Conservation (phyloP, 2,329 filamentous ascomycete species). For the Blastomyces silverae region DNA sequence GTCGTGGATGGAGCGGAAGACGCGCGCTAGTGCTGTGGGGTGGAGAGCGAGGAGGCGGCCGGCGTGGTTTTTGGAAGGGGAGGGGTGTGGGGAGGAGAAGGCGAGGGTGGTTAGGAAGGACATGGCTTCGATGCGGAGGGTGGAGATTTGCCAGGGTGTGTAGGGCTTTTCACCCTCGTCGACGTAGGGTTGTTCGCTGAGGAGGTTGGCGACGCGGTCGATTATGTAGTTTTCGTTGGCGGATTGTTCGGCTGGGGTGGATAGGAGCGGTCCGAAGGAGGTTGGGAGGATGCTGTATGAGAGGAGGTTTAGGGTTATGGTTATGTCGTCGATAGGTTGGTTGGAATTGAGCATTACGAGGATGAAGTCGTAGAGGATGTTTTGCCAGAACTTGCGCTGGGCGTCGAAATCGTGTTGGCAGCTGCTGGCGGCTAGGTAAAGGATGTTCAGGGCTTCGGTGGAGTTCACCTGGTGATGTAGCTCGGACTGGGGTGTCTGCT, state of each 20-base stretch:
- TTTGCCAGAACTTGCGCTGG: slow-evolving; percentile 48
- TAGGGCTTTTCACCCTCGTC: slow-evolving; percentile 41
- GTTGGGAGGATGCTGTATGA: slow-evolving; percentile 48
- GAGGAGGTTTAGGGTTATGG: slow-evolving; percentile 49
- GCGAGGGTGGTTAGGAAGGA: slow-evolving; percentile 39
- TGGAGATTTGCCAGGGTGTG: slow-evolving; percentile 32
- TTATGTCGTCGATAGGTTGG: slow-evolving; percentile 52
- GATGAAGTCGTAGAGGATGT: slow-evolving; percentile 52
- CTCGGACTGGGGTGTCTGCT: slow-evolving; percentile 37
- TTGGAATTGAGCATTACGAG: slow-evolving; percentile 53
- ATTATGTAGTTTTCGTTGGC: slow-evolving; percentile 46
- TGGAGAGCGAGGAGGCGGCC: slow-evolving; percentile 61
- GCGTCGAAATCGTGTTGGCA: slow-evolving; percentile 42
- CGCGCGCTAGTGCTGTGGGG: slow-evolving; percentile 61
- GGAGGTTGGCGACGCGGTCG: slow-evolving; percentile 51
- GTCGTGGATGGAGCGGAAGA: slow-evolving; percentile 70
- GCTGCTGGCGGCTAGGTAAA: slow-evolving; percentile 48
- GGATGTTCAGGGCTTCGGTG: slow-evolving; percentile 48
- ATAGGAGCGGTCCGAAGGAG: slow-evolving; percentile 50
- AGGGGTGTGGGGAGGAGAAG: slow-evolving; percentile 43
- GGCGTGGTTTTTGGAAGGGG: slow-evolving; percentile 56
- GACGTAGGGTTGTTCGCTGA: slow-evolving; percentile 48
- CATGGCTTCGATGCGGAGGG: slow-evolving; percentile 42
- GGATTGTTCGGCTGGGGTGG: slow-evolving; percentile 35
- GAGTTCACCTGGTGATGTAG: slow-evolving; percentile 48